A percentile compares a stretch with the other conserved stretches of the same genome.
Conservation (phyloP, 495 filamentous ascomycete species). For the Aspergillus homomorphus region DNA sequence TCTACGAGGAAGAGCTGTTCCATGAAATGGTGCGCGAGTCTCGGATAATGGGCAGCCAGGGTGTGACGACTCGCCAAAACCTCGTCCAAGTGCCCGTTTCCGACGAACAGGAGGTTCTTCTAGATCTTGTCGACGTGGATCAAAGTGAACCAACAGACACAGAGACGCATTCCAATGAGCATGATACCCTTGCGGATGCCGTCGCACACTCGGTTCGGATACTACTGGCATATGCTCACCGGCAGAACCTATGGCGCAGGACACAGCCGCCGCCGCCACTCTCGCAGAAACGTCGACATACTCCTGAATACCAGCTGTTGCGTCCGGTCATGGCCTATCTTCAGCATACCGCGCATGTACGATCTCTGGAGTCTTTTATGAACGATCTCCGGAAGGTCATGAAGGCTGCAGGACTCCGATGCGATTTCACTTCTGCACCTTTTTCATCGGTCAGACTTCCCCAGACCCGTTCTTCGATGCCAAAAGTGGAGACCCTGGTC, state of each 20-base stretch:
- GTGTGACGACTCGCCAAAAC: slow-evolving; percentile 60
- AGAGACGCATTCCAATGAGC: slow-evolving; percentile 12
- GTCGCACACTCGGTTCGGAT: slow-evolving; percentile 61
- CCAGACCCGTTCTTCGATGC: slow-evolving; percentile 1
- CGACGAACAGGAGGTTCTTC: slow-evolving; percentile 50
- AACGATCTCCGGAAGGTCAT: slow-evolving; percentile 34
- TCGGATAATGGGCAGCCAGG: slow-evolving; percentile 59
- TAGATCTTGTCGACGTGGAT: slow-evolving; percentile 65
- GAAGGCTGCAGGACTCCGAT: slow-evolving; percentile 39
- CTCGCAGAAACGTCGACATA: slow-evolving; percentile 44
- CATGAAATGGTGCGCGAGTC: slow-evolving; percentile 84
- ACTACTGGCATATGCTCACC: slow-evolving; percentile 69
- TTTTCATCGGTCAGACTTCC: slow-evolving; percentile 28
- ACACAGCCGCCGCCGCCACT: slow-evolving; percentile 60
- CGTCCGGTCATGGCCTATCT: slow-evolving; percentile 63
- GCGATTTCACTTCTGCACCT: slow-evolving; percentile 28
- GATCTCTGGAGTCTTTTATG: slow-evolving; percentile 39
- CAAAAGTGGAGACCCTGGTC: slow-evolving; percentile 39
- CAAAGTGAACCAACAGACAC: slow-evolving; percentile 24
- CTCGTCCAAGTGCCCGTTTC: slow-evolving; percentile 56
- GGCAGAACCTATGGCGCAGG: slow-evolving; percentile 60
- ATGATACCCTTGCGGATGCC: slow-evolving; percentile 50
- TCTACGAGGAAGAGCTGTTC: slow-evolving; percentile 92
- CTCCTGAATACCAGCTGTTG: slow-evolving; percentile 58
- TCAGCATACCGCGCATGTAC: slow-evolving; percentile 52